Conservation (phyloP, 2,329 filamentous ascomycete genomes). For the Aspergillus oerlinghausenensis region DNA sequence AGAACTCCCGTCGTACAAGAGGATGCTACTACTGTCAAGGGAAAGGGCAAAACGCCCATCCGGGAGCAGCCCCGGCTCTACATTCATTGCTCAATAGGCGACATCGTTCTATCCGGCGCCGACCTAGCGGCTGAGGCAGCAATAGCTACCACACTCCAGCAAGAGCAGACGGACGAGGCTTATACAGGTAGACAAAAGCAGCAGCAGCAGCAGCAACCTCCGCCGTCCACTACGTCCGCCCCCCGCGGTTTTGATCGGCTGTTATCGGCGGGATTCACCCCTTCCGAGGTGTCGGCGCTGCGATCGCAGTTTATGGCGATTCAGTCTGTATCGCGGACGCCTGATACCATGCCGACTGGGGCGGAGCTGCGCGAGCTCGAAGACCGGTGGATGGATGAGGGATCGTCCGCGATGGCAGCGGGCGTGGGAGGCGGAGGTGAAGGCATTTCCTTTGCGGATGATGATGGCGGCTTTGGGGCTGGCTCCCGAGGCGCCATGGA, state of each 20-base stretch:
- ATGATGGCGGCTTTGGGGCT: conserved; percentile 40
- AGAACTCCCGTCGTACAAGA: conserved; percentile 31
- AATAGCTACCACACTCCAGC: conserved; percentile 26
- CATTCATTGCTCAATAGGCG: conserved; percentile 88
- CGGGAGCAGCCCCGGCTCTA: conserved; percentile 62
- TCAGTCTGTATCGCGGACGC: conserved; percentile 75
- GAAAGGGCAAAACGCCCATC: conserved; percentile 52
- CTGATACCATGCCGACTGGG: conserved; percentile 81
- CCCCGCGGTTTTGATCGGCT: conserved; percentile 86
- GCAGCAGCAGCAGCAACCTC: conserved; percentile 12
- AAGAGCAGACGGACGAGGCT: conserved; percentile 12
- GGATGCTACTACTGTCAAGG: conserved; percentile 13
- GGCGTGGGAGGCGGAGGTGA: conserved; percentile 35
- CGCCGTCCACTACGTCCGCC: conserved; percentile 47
- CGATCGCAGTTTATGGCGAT: conserved; percentile 85
- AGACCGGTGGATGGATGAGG: conserved; percentile 82
- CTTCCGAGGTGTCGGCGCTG: conserved; percentile 76
- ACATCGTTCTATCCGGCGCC: conserved; percentile 60
- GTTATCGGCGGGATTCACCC: conserved; percentile 72
- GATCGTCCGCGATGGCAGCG: conserved; percentile 44
- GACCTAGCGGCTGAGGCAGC: conserved; percentile 67
- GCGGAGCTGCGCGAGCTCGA: conserved; percentile 72
- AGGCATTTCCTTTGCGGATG: conserved; percentile 25
- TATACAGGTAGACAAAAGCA: conserved; percentile 6
- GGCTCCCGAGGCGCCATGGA: conserved; percentile 60